These are phyloP conservation scores for Tuber borchii DNA, from an alignment of 495 filamentous ascomycete genomes.

Conservation along the genomic window DNA sequence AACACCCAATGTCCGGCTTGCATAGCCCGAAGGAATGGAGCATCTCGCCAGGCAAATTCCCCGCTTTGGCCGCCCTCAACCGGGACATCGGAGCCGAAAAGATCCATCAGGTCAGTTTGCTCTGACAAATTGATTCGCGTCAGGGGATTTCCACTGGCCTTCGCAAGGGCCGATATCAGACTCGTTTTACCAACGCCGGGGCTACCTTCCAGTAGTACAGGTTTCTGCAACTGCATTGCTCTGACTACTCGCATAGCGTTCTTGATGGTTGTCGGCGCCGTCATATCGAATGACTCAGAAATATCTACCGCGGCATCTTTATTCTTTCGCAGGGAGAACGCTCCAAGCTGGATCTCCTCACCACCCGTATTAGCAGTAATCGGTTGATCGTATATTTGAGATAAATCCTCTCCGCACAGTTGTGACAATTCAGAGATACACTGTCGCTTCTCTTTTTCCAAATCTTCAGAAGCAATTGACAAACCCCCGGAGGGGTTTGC, in stretches of 20 bases:
- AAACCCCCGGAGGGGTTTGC: constrained; percentile 85
- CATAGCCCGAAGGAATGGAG: constrained; percentile 92
- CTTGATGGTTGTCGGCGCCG: constrained; percentile 77
- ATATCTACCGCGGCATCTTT: constrained; percentile 49
- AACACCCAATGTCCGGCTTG: constrained; percentile 92
- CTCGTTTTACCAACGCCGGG: constrained; percentile 98
- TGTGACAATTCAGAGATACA: constrained; percentile 68
- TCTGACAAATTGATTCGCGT: constrained; percentile 95
- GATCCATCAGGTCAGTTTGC: constrained; percentile 92
- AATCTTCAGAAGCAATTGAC: constrained; percentile 49
- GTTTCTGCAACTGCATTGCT: constrained; percentile 81
- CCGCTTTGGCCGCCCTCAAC: constrained; percentile 81
- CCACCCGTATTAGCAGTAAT: constrained; percentile 48
- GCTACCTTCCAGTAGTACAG: constrained; percentile 88
- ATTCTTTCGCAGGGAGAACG: constrained; percentile 59
- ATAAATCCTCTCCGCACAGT: constrained; percentile 59
- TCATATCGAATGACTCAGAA: constrained; percentile 59
- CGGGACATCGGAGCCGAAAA: constrained; percentile 96
- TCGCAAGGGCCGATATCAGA: constrained; percentile 74
- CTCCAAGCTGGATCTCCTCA: constrained; percentile 56
- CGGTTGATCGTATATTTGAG: constrained; percentile 52
- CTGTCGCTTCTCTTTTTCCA: constrained; percentile 55
- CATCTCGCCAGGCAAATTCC: constrained; percentile 89
- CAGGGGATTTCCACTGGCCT: constrained; percentile 67
- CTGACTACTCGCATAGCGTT: constrained; percentile 87